Percentiles rank a stretch among this genome's conserved stretches.
These are phyloP conservation scores for Leonotis leonurus DNA, from an alignment of 257 asterid species.

Conservation along the genomic window DNA sequence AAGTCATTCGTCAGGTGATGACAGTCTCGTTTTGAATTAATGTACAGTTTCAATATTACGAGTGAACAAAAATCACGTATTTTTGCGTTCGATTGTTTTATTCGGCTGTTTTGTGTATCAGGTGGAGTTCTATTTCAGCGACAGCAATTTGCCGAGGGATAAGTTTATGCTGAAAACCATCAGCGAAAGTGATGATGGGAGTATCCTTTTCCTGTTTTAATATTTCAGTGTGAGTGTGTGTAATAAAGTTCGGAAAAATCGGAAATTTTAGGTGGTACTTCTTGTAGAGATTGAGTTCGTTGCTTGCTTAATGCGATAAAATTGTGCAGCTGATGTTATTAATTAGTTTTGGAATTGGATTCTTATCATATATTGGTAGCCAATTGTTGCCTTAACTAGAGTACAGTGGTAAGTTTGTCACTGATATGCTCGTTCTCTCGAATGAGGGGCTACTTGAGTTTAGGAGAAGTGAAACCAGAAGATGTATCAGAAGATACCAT, in stretches of 20 bases:
- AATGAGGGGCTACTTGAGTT: slow-evolving; percentile 68
- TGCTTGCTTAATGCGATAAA: neutral
- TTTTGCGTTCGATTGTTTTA: neutral
- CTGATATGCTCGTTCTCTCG: slow-evolving; percentile 74
- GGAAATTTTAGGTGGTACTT: neutral
- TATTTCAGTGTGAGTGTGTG: neutral
- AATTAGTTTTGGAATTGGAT: neutral
- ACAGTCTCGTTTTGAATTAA: neutral
- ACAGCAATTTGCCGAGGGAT: slow-evolving; percentile 95
- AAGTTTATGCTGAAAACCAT: slow-evolving; percentile 55
- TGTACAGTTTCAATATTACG: neutral
- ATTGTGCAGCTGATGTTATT: neutral
- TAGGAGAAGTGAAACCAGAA: slow-evolving; percentile 71
- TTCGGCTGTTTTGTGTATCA: slow-evolving; percentile 18
- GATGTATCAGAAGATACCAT: slow-evolving; percentile 66
- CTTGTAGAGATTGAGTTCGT: neutral
- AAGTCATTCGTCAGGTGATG: slow-evolving; percentile 84
- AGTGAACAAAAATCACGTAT: neutral
- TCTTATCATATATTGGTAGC: neutral
- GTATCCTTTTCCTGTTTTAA: slow-evolving; percentile 50
- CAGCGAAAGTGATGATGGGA: slow-evolving; percentile 73
- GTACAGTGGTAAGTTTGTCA: slow-evolving; percentile 75
- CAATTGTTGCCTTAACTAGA: slow-evolving; percentile 45
- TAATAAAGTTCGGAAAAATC: neutral
- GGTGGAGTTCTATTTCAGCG: slow-evolving; percentile 97